Evolutionary conservation across 768 basidiomycete species (phyloP), one percentile per base, ranked within the genome.

Genomic region (Boletus eberwhitei): DNA sequence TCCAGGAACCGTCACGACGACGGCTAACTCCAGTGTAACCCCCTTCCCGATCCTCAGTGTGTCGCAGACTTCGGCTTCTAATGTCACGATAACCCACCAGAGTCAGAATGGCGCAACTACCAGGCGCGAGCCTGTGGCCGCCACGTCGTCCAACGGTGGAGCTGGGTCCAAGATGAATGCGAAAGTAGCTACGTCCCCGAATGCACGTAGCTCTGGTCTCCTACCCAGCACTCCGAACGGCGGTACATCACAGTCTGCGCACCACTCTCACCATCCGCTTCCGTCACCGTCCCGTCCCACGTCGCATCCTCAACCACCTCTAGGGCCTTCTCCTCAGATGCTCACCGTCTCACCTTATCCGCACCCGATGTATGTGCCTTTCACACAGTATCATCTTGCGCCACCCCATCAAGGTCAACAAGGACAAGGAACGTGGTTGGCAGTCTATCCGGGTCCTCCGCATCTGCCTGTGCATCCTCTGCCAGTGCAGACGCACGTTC

Each of bases 21-120:
- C 49, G 35, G 17, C 46, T 0, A 49, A 32, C 0, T 14, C 19
- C 11, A 8, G 34, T 43, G 34, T 61, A 17, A 61, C 53, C 2
- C 65, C 64, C 5, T 66, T 66, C 16, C 60, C 63, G 11, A 65
- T 66, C 9, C 55, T 66, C 22, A 64, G 46, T 17, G 57, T 48
- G 13, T 48, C 65, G 31, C 53, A 36, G 19, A 36, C 32, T 4
- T 17, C 24, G 16, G 13, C 17, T 14, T 43, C 54, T 26, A 22
- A 49, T 19, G 19, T 44, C 32, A 24, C 49, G 37, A 9, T 5
- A 11, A 14, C 31, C 5, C 45, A 46, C 7, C 54, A 52, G 46
- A 52, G 29, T 43, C 63, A 38, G 17, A 13, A 8, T 11, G 40
- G 19, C 1, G 19, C 22, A 8, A 40, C 36, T 12, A 16, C 2